Evolutionary conservation across 495 filamentous ascomycete species (phyloP).

Genomic region (Trypethelium eluteriae): DNA sequence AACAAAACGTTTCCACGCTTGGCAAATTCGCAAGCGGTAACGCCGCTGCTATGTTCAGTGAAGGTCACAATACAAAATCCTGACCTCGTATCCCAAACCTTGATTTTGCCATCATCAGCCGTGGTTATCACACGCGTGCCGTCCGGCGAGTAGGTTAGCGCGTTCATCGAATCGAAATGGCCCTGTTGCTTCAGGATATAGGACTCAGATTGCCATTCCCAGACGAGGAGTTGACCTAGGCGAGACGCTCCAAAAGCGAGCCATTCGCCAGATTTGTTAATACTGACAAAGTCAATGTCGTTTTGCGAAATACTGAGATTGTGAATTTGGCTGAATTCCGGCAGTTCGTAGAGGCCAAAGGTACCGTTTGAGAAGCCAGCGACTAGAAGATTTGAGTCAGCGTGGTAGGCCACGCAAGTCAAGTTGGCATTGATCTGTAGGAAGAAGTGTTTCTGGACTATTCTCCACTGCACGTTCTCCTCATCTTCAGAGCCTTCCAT

Average conservation of each 20-base stretch:
- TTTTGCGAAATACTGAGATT: conserved; percentile 89
- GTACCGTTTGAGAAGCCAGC: conserved; percentile 91
- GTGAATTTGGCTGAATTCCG: conserved; percentile 94
- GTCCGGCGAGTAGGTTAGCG: conserved; percentile 86
- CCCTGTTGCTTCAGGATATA: conserved; percentile 98
- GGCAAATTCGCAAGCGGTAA: conserved; percentile 92
- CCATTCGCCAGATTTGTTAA: conserved; percentile 94
- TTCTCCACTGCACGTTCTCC: conserved; percentile 68
- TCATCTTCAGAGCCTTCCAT: conserved; percentile 41
- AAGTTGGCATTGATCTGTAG: conserved; percentile 82
- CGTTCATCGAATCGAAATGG: conserved; percentile 93
- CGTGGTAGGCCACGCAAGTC: conserved; percentile 79
- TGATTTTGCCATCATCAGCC: conserved; percentile 94
- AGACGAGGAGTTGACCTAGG: conserved; percentile 86
- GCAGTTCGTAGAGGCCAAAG: conserved; percentile 89
- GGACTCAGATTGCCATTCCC: conserved; percentile 99
- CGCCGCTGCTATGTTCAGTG: conserved; percentile 88
- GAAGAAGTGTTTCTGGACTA: conserved; percentile 81
- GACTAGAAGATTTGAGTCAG: conserved; percentile 77
- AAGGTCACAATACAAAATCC: conserved; percentile 98
- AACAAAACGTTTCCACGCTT: conserved; percentile 92
- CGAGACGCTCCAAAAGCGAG: conserved; percentile 96
- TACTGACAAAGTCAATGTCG: conserved; percentile 85
- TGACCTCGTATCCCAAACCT: conserved; percentile 93
- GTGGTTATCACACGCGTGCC: conserved; percentile 86